These are phyloP conservation scores for Sisymbrium altissimum DNA, from an alignment of 345 rosid species.

Conservation along the genomic window DNA sequence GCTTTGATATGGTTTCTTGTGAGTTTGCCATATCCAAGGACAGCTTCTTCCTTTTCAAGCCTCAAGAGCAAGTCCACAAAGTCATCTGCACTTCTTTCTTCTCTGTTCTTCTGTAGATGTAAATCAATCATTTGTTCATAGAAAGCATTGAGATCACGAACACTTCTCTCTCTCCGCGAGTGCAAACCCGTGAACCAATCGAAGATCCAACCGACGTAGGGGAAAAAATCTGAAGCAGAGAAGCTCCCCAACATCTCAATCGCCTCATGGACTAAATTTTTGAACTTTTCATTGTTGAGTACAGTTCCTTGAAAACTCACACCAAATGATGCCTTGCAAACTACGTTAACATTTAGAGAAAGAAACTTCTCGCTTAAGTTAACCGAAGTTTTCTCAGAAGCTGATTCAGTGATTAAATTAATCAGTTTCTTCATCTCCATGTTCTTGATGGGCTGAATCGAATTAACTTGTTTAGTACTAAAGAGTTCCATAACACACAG, in stretches of 20 bases:
- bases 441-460: conserved; percentile 25
- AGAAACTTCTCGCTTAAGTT: conserved; percentile 33
- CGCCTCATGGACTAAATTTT: conserved; percentile 35
- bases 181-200: conserved; percentile 37
- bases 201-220: conserved; percentile 38
- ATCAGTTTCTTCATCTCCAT: conserved; percentile 36
- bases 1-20: conserved; percentile 34
- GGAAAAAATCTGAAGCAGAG: conserved; percentile 40
- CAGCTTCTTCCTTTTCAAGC: conserved; percentile 35
- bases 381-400: conserved; percentile 10
- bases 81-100: conserved; percentile 20
- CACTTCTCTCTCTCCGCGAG: conserved; percentile 26
- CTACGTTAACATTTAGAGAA: conserved; percentile 26
- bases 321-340: conserved; percentile 36
- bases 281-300: conserved; percentile 30
- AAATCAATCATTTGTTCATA: conserved; percentile 41
- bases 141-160: conserved; percentile 24
- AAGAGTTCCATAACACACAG: conserved; percentile 34
- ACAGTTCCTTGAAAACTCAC: conserved; percentile 27
- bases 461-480: conserved; percentile 11
- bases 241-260: conserved; percentile 27
- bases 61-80: conserved; percentile 41
- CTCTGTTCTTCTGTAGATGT: conserved; percentile 34
- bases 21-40: conserved; percentile 22
- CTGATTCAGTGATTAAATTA: conserved; percentile 29